Evolutionary conservation across 208 protist genomes (phyloP).

Genomic region (Vickermania ingenoplastis): DNA sequence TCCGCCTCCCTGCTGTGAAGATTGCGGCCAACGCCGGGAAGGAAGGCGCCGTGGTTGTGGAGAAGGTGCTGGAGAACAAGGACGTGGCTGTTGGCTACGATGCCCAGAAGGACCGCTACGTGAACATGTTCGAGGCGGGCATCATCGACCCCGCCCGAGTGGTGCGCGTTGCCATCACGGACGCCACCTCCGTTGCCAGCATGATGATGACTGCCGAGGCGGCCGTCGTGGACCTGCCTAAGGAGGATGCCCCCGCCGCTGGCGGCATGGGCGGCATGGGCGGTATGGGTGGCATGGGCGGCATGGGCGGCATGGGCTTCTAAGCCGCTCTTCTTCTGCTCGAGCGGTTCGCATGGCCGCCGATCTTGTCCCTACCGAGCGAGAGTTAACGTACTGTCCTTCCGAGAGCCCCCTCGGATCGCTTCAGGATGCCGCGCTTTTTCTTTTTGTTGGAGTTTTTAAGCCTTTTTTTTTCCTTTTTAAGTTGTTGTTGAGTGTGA

Average conservation of each 20-base stretch:
- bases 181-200: constrained; percentile 94
- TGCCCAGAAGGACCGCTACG: constrained; percentile 89
- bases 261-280: no score
- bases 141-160: constrained; percentile 99
- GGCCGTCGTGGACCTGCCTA: constrained; percentile 60
- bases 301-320: no score
- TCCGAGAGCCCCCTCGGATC: no score
- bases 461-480: no score
- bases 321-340: no score
- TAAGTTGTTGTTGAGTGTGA: no score
- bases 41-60: constrained; percentile 96
- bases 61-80: constrained; percentile 88
- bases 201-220: constrained; percentile 98
- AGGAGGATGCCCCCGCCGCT: constrained; percentile 16
- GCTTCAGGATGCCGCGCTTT: no score
- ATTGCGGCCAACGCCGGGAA: constrained; percentile 97
- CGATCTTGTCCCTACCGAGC: no score
- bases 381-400: no score
- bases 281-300: no score
- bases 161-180: constrained; percentile 94
- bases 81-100: constrained; percentile 91
- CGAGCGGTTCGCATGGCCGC: no score
- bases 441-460: no score
- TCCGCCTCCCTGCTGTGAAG: constrained; percentile 87
- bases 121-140: constrained; percentile 97